phyloP scores from a whole-genome alignment of 192 early-diverging fungal species.

The Coemansia asiatica region DNA sequence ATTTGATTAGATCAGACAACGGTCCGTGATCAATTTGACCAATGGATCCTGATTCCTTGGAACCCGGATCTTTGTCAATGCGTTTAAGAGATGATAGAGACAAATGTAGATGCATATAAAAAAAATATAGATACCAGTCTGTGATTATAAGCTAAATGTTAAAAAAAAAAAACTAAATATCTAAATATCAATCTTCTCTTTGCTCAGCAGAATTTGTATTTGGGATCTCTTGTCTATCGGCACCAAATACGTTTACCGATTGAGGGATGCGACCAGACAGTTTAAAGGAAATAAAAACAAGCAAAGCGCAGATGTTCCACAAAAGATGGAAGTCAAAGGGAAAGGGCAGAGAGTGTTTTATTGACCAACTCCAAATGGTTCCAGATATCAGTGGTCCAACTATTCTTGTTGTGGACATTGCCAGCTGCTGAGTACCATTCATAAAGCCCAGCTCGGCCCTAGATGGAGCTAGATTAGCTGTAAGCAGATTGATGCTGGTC shows the following conservation, averaged over 20 bases:
- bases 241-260: slow-evolving; percentile 37
- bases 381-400: slow-evolving; percentile 34
- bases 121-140: no score
- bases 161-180: no score
- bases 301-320: slow-evolving; percentile 24
- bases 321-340: slow-evolving; percentile 45
- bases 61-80: no score
- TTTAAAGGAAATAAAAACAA: slow-evolving; percentile 6
- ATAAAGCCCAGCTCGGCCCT: slow-evolving; percentile 33
- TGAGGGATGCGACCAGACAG: slow-evolving; percentile 21
- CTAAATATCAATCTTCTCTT: neutral
- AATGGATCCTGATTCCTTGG: no score
- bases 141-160: no score
- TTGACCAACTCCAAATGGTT: slow-evolving; percentile 38
- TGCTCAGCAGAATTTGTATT: neutral
- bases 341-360: slow-evolving; percentile 33
- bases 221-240: slow-evolving; percentile 3
- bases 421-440: slow-evolving; percentile 44
- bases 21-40: no score
- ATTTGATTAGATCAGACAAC: no score
- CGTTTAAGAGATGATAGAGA: no score
- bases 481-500: slow-evolving; percentile 40
- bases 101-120: no score
- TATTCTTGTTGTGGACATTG: slow-evolving; percentile 16
- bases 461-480: slow-evolving; percentile 37